These are phyloP conservation scores for Parietaria judaica DNA, from an alignment of 306 rosid species.

Conservation along the genomic window DNA sequence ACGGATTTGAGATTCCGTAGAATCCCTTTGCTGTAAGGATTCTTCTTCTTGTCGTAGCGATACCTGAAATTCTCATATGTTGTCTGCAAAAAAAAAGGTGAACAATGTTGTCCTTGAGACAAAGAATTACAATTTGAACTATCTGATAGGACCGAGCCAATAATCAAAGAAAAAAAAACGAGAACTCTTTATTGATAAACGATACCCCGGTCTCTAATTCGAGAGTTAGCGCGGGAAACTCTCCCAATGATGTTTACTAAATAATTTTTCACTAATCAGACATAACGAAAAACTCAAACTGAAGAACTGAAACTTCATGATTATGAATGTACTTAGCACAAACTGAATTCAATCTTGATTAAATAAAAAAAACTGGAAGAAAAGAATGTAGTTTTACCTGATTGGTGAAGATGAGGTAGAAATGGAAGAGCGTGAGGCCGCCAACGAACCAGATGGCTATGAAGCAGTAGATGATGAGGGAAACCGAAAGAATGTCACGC, in stretches of 20 bases:
- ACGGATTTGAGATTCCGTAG: slow-evolving; percentile 52
- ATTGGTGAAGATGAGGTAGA: slow-evolving; percentile 75
- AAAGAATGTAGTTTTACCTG: slow-evolving; percentile 44
- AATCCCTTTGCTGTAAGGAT: slow-evolving; percentile 56
- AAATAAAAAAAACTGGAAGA: background rate
- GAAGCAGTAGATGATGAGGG: slow-evolving; percentile 81
- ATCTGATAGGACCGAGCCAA: no score
- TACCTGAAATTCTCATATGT: slow-evolving; percentile 89
- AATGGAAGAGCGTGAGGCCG: slow-evolving; percentile 79
- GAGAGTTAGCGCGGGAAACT: no score
- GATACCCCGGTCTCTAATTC: no score
- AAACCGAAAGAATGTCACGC: slow-evolving; percentile 44
- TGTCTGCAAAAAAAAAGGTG: slow-evolving; percentile 45
- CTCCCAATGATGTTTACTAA: no score
- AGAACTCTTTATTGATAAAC: no score
- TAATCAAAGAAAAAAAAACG: no score
- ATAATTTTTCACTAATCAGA: no score
- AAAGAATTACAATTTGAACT: no score
- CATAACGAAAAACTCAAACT: no score
- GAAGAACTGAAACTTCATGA: no score
- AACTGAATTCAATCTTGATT: no score
- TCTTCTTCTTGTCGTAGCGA: slow-evolving; percentile 80
- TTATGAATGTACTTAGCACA: no score
- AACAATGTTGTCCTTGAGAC: background rate
- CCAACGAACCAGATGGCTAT: slow-evolving; percentile 86